Percentiles rank a stretch among this genome's conserved stretches.
Evolutionary conservation across 345 rosid species (phyloP).

Genomic region (Brassica juncea): DNA sequence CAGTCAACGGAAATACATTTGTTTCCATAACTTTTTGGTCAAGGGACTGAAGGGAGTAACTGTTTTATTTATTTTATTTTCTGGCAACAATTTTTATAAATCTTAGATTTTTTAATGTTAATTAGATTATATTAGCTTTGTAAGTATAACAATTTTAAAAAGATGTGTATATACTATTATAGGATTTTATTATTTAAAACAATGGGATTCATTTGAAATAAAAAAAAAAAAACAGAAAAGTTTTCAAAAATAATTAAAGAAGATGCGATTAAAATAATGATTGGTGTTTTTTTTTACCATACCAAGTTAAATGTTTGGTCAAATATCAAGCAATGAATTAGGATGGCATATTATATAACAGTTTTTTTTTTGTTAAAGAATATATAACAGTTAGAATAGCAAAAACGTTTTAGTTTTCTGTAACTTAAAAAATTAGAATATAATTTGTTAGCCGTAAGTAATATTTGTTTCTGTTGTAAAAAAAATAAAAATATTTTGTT

Average conservation of each 20-base stretch:
- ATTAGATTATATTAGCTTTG: background rate
- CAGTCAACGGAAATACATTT: slow-evolving; percentile 23
- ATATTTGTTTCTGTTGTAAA: background rate
- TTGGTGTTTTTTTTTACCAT: background rate
- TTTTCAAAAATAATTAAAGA: background rate
- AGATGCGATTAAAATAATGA: background rate
- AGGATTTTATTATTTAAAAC: background rate
- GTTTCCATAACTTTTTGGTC: background rate
- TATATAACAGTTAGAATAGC: background rate
- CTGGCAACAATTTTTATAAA: background rate
- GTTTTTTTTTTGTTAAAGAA: background rate
- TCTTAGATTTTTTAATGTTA: background rate
- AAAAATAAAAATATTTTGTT: background rate
- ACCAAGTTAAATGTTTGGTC: slow-evolving; percentile 5
- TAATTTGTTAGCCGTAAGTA: background rate
- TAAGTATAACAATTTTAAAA: background rate
- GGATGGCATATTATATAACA: background rate
- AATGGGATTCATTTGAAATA: background rate
- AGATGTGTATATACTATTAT: background rate
- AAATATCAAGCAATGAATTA: background rate
- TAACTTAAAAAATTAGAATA: background rate
- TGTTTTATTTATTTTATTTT: background rate
- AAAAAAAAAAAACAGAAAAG: background rate
- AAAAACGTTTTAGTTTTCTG: background rate
- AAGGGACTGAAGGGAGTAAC: background rate